These are phyloP conservation scores for Fusarium chuoi DNA, from an alignment of 2,329 filamentous ascomycete species.

Conservation along the genomic window DNA sequence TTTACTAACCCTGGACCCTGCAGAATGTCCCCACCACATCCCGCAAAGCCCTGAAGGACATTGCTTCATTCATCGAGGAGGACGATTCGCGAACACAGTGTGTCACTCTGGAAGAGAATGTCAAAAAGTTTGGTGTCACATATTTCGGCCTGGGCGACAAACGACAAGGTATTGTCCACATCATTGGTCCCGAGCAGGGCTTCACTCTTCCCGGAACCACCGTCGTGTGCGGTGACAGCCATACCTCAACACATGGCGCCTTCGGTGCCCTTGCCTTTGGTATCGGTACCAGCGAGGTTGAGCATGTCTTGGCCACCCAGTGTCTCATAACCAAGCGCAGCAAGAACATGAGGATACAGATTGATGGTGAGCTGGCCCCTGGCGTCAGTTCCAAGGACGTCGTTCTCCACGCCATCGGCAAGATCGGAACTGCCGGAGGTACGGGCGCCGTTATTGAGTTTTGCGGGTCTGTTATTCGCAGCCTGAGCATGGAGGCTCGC, in stretches of 20 bases:
- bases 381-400: constrained; percentile 98
- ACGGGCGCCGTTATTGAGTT: constrained; percentile 97
- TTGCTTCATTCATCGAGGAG: constrained; percentile 93
- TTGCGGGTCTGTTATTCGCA: constrained; percentile 91
- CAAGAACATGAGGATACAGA: constrained; percentile 98
- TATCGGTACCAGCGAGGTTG: constrained; percentile 97
- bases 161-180: constrained; percentile 97
- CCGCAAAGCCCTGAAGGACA: constrained; percentile 92
- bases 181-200: constrained; percentile 97
- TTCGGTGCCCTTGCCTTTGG: constrained; percentile 96
- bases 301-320: constrained; percentile 97
- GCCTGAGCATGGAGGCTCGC: constrained; percentile 92
- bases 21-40: constrained; percentile 94
- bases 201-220: constrained; percentile 98
- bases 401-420: constrained; percentile 89
- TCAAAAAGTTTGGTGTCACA: constrained; percentile 94
- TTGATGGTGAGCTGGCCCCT: constrained; percentile 88
- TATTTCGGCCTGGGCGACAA: constrained; percentile 98
- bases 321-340: constrained; percentile 93
- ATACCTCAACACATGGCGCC: constrained; percentile 97
- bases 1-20: constrained; percentile 23
- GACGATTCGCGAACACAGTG: constrained; percentile 94
- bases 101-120: constrained; percentile 95
- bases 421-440: constrained; percentile 94
- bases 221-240: constrained; percentile 96